Percentiles rank a stretch among this genome's conserved stretches.
Conservation (phyloP, 768 basidiomycete genomes). For the Mycena rosella region DNA sequence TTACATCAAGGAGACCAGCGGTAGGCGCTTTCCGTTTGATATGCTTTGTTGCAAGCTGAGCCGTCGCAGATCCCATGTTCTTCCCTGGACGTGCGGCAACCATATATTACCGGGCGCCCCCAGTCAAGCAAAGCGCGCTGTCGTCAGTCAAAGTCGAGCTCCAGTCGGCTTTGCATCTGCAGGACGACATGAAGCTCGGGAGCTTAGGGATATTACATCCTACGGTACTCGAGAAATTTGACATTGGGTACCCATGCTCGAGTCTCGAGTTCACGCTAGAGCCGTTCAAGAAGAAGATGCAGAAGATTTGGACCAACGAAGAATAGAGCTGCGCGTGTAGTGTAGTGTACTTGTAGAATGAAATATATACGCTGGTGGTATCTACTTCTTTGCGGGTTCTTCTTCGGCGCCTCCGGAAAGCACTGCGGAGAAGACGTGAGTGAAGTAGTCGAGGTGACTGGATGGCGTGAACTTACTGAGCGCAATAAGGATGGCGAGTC, state of each 20-base stretch:
- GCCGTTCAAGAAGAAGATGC: slow-evolving; percentile 87
- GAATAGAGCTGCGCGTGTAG: not conserved
- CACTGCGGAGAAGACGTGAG: slow-evolving; percentile 41
- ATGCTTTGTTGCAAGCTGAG: slow-evolving; percentile 1
- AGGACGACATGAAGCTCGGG: slow-evolving; percentile 82
- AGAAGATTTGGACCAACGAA: not conserved
- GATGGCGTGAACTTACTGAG: slow-evolving; percentile 60
- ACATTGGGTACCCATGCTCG: slow-evolving; percentile 95
- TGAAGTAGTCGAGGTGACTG: not conserved
- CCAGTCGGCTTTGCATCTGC: slow-evolving; percentile 56
- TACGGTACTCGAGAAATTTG: slow-evolving; percentile 90
- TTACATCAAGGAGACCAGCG: slow-evolving; percentile 89
- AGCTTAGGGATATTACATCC: slow-evolving; percentile 96
- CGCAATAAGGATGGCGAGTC: slow-evolving; percentile 68
- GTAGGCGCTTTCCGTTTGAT: slow-evolving; percentile 59
- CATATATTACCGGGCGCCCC: slow-evolving; percentile 84
- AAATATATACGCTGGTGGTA: slow-evolving; percentile 10
- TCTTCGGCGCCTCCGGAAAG: slow-evolving; percentile 55
- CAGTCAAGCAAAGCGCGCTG: slow-evolving; percentile 49
- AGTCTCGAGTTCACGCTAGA: slow-evolving; percentile 95
- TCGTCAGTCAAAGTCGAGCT: slow-evolving; percentile 58
- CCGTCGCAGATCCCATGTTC: slow-evolving; percentile 82
- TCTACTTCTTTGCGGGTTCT: slow-evolving; percentile 45
- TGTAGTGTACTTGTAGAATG: not conserved
- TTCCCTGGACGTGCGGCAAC: slow-evolving; percentile 96